Base-by-base conservation (phyloP, 164 flowering plant genomes). In the Hamamelis virginiana region DNA sequence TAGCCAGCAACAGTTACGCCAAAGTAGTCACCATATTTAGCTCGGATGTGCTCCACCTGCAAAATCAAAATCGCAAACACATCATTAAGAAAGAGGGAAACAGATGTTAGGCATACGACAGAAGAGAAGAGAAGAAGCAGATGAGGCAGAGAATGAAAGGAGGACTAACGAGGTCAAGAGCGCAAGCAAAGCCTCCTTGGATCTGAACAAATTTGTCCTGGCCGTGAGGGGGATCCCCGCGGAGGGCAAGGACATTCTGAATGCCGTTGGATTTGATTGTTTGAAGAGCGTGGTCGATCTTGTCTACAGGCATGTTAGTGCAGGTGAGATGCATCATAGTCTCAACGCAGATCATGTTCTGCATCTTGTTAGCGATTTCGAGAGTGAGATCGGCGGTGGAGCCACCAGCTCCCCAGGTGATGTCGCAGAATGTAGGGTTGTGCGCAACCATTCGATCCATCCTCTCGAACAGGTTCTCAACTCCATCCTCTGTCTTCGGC, bases 311-410 rank as follows among this genome's bases (percentile, higher is more conserved):
- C 98, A 96, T 96, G 78, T 95, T 92, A 44, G 99, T 92, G 73
- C 99, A 95, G 25, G 99, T 95, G 72, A 96, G 86, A 74, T 96
- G 98, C 98, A 96, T 93, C 98, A 96, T 96, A n/a, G 92, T 83
- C 81, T 95, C 97, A 6, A 95, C 96, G 59, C 97, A 87, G 59
- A 95, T 80, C 78, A 85, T 81, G 91, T 92, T 95, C 85, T 92
- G 98, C 98, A 95, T 92, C 81, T 75, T 80, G 74, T 85, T 84
- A 47, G 97, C 86, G 56, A 95, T 90, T 75, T 91, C 95, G 52
- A 95, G 90, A 3, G 99, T 90, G 73, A 95, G 88, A 80, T 93
- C 97, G 1, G 97, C 97, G 14, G 98, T 95, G 65, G 97, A 87
- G 8, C 99, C 97, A 50, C 98, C 98, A 21, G 99, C 98, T 0